Evolutionary conservation across 805 yeast genomes (phyloP).

Genomic region (Nakazawaea siamensis): DNA sequence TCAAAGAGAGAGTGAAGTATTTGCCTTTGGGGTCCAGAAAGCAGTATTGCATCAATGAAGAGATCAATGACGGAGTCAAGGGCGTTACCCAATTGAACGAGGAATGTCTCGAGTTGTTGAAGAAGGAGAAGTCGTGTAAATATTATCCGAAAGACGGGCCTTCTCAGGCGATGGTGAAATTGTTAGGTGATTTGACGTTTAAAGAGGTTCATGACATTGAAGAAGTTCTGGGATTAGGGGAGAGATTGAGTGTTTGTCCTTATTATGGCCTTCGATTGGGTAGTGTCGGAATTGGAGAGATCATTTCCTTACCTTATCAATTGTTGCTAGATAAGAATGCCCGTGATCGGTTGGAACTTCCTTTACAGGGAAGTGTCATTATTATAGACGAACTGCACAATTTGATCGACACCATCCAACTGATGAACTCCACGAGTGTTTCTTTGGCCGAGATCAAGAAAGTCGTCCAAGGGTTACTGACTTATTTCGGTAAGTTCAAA

Average conservation of each 20-base stretch:
- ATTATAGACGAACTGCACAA: constrained; percentile 93
- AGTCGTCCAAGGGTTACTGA: constrained; percentile 40
- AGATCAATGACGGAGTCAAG: constrained; percentile 35
- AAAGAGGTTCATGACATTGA: constrained; percentile 69
- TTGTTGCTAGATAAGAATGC: constrained; percentile 54
- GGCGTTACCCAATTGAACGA: constrained; percentile 62
- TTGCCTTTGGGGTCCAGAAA: constrained; percentile 76
- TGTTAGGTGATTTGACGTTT: constrained; percentile 48
- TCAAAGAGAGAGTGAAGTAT: constrained; percentile 51
- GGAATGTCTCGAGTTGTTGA: constrained; percentile 67
- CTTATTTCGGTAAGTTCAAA: constrained; percentile 54
- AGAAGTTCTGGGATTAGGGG: constrained; percentile 60
- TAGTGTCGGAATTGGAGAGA: constrained; percentile 47
- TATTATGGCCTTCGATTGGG: constrained; percentile 67
- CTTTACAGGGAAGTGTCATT: constrained; percentile 56
- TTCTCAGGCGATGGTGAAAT: constrained; percentile 23
- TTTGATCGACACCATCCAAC: constrained; percentile 64
- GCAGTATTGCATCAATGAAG: constrained; percentile 73
- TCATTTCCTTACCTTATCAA: constrained; percentile 82
- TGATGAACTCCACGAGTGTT: constrained; percentile 58
- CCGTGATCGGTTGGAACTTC: constrained; percentile 49
- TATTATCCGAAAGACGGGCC: constrained; percentile 29
- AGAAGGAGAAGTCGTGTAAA: constrained; percentile 27
- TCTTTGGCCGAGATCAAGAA: constrained; percentile 36
- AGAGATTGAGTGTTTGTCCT: constrained; percentile 56